phyloP scores from a whole-genome alignment of 2,329 filamentous ascomycete species.

The Cladosporium oxysporum region DNA sequence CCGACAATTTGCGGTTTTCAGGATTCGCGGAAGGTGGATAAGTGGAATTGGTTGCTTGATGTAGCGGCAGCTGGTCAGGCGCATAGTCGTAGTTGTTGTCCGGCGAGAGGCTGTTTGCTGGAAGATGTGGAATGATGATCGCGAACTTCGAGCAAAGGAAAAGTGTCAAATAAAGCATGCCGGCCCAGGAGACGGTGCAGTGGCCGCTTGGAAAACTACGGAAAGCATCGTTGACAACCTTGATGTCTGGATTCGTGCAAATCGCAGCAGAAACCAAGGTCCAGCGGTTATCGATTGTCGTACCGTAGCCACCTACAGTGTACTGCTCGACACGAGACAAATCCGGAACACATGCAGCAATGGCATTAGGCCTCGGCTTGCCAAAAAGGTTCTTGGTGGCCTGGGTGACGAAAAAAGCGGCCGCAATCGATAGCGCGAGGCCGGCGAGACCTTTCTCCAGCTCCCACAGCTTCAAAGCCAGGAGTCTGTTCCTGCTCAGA shows the following conservation, averaged over 20 bases:
- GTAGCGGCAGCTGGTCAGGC: neutral
- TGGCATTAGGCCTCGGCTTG: conserved; percentile 64
- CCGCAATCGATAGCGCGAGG: conserved; percentile 69
- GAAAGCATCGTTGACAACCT: conserved; percentile 74
- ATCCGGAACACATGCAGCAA: conserved; percentile 75
- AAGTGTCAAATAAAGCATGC: conserved; percentile 80
- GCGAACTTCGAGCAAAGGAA: conserved; percentile 84
- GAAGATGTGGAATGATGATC: conserved; percentile 69
- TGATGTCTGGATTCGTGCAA: conserved; percentile 65
- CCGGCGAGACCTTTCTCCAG: conserved; percentile 82
- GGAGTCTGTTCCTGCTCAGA: conserved; percentile 56
- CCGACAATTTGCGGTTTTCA: no score
- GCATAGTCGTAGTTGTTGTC: conserved; percentile 10
- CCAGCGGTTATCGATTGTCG: conserved; percentile 56
- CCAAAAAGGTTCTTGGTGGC: conserved; percentile 77
- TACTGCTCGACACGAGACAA: conserved; percentile 57
- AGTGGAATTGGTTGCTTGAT: conserved; percentile 27
- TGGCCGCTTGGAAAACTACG: conserved; percentile 81
- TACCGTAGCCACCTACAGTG: conserved; percentile 65
- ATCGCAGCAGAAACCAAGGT: conserved; percentile 75
- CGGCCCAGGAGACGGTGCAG: conserved; percentile 72
- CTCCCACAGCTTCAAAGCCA: conserved; percentile 87
- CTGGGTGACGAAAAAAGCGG: conserved; percentile 77
- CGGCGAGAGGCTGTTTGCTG: conserved; percentile 42
- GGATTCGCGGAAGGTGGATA: no score